Percentiles rank a stretch among this genome's conserved stretches.
phyloP scores from a whole-genome alignment of 495 filamentous ascomycete species.

The Friedmanniomyces simplex region DNA sequence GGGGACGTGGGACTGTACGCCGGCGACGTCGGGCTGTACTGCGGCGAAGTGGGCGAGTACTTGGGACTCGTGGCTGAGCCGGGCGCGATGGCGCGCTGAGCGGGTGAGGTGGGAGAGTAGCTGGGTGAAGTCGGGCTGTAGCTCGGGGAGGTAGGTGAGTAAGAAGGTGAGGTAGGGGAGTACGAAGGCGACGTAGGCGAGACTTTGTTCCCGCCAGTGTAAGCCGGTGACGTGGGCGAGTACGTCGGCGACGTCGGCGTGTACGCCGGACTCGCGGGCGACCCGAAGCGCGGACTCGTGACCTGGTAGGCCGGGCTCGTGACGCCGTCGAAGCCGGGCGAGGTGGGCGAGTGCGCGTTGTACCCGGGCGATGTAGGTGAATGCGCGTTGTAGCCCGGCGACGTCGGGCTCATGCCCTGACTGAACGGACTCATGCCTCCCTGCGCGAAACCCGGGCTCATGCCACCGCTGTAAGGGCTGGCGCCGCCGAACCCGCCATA shows the following conservation, averaged over 20 bases:
- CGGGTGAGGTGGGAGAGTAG: constrained; percentile 30
- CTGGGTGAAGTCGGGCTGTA: constrained; percentile 60
- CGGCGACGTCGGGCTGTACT: constrained; percentile 63
- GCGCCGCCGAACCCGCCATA: constrained; percentile 51
- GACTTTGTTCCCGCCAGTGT: constrained; percentile 37
- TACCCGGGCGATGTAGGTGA: constrained; percentile 52
- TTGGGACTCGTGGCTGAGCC: constrained; percentile 34
- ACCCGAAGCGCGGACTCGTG: constrained; percentile 53
- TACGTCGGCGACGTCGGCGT: constrained; percentile 37
- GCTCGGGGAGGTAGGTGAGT: constrained; percentile 65
- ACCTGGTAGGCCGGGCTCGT: constrained; percentile 42
- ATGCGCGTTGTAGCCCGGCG: constrained; percentile 60
- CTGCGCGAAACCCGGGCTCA: constrained; percentile 64
- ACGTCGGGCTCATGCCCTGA: constrained; percentile 61
- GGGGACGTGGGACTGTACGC: constrained; percentile 68
- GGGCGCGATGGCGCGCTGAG: constrained; percentile 32
- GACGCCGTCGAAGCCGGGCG: constrained; percentile 27
- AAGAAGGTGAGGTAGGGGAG: constrained; percentile 60
- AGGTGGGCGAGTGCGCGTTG: constrained; percentile 71
- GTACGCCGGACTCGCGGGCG: constrained; percentile 31
- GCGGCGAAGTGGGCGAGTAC: constrained; percentile 51
- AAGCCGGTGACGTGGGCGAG: constrained; percentile 51
- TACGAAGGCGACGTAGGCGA: constrained; percentile 39
- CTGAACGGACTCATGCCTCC: constrained; percentile 58
- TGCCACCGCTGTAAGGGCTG: constrained; percentile 52